Percentiles rank a stretch among this genome's conserved stretches.
Evolutionary conservation across 768 basidiomycete genomes (phyloP).

Genomic region (Mycena metata): DNA sequence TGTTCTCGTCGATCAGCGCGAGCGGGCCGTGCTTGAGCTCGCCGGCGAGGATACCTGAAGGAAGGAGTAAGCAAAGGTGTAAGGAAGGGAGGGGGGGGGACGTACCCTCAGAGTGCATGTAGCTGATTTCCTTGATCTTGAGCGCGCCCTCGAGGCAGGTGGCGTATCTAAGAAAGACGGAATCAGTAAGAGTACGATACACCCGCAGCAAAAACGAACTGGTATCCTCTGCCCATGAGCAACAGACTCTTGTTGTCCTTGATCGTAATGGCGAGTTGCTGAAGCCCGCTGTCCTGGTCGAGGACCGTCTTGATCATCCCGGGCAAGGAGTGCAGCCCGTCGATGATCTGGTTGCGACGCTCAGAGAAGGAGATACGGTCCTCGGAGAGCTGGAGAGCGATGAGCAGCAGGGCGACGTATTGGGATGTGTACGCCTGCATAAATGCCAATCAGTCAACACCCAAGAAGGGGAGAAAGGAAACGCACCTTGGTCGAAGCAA

Average conservation of each 20-base stretch:
- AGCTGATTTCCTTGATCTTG: conserved; percentile 99
- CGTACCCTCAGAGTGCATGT: conserved; percentile 86
- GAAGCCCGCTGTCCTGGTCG: conserved; percentile 79
- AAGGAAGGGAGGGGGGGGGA: background rate
- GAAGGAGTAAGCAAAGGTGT: background rate
- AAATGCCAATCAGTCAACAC: background rate
- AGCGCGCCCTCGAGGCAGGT: conserved; percentile 98
- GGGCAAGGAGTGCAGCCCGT: conserved; percentile 92
- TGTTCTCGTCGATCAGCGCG: conserved; percentile 97
- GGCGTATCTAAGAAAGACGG: conserved; percentile 71
- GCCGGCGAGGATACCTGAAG: conserved; percentile 90
- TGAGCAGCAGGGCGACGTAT: conserved; percentile 98
- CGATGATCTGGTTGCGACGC: conserved; percentile 93
- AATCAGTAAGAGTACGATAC: conserved; percentile 19
- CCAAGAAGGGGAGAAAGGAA: background rate
- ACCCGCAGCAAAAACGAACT: conserved; percentile 63
- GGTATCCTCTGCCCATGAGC: conserved; percentile 98
- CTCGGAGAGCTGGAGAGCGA: conserved; percentile 98
- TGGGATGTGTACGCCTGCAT: conserved; percentile 95
- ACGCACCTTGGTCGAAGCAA: conserved; percentile 94
- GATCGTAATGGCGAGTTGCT: conserved; percentile 87
- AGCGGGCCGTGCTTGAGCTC: conserved; percentile 99
- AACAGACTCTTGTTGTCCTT: conserved; percentile 88
- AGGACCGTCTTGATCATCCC: conserved; percentile 90
- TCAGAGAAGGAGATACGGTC: conserved; percentile 94